Base-by-base conservation (phyloP, 495 filamentous ascomycete species). In the Pseudoneurospora amorphoporcata region DNA sequence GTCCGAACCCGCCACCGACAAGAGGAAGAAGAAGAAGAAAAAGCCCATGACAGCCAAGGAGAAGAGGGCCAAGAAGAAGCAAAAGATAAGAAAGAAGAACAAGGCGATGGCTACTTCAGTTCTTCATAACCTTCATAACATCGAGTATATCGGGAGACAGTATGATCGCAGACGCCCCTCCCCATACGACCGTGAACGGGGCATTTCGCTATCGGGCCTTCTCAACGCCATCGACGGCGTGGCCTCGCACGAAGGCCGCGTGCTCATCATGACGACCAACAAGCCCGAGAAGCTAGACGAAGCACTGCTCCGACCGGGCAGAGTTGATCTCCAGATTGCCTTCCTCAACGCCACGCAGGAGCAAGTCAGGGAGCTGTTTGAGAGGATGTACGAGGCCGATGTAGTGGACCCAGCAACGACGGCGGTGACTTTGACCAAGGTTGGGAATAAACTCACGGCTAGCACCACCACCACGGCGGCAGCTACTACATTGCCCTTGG, bases 211-310 rank as follows among this genome's bases (percentile, higher is more conserved):
- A 8, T 94, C 92, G 0, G 92, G 91, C 0, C 84, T 96, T 0
- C 84, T 96, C n/a, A 95, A 96, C 79, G 88, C 87, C 65, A 91
- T 96, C 73, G 93, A 96, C 76, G 92, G 93, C 38, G 92, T 94
- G 0, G 90, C 91, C 8, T 90, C 90, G 2, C 90, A 94, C 71
- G 92, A 95, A 81, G 93, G 92, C 37, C 87, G 91, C 38, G 87
- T 95, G 9, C 85, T 95, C 8, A 88, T 95, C 81, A 93, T 95
- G 90, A 95, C 93, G 0, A 94, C 91, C 32, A 96, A 96, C 79
- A 86, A 90, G 71, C 90, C 89, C 2, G 90, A 94, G 73, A 84
- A 86, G 19, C 85, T 96, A 3, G 92, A 95, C 78, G 83, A 87
- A 3, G 93, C 93, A 1, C 84, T 96, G 14, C 89, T 93, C 72